These are phyloP conservation scores for Byssochlamys sp. DNA, from an alignment of 2,329 filamentous ascomycete species.

Conservation along the genomic window DNA sequence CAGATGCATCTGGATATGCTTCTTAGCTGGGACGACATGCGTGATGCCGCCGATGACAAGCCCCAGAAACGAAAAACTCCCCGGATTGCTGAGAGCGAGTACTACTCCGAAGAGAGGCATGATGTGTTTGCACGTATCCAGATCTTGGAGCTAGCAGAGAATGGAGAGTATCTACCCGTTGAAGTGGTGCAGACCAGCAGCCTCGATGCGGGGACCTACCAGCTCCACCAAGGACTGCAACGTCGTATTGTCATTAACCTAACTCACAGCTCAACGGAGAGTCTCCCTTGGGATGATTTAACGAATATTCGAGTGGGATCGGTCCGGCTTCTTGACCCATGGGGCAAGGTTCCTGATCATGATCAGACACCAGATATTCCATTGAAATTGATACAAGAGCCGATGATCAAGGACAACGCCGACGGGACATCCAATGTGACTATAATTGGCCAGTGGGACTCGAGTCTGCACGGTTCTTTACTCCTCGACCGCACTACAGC, in stretches of 20 bases:
- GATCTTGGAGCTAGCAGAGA: constrained; percentile 82
- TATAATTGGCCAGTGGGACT: constrained; percentile 91
- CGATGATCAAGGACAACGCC: constrained; percentile 70
- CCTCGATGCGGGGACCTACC: constrained; percentile 80
- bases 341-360: constrained; percentile 74
- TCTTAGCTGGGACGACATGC: constrained; percentile 97
- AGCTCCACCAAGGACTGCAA: constrained; percentile 89
- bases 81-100: constrained; percentile 81
- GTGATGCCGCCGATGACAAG: constrained; percentile 55
- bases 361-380: constrained; percentile 63
- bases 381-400: constrained; percentile 66
- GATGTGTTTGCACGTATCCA: constrained; percentile 83
- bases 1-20: constrained; percentile 93
- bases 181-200: constrained; percentile 82
- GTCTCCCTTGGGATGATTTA: constrained; percentile 79
- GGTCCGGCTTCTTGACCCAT: constrained; percentile 72
- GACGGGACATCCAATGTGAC: constrained; percentile 84
- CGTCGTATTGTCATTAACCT: constrained; percentile 76
- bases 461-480: constrained; percentile 81
- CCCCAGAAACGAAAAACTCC: constrained; percentile 52
- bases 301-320: constrained; percentile 66
- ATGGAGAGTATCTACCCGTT: constrained; percentile 80
- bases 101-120: constrained; percentile 84
- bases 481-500: constrained; percentile 84
- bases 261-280: constrained; percentile 82